Base-by-base conservation (phyloP, 2,329 filamentous ascomycete genomes). In the Aspergillus bombycis region DNA sequence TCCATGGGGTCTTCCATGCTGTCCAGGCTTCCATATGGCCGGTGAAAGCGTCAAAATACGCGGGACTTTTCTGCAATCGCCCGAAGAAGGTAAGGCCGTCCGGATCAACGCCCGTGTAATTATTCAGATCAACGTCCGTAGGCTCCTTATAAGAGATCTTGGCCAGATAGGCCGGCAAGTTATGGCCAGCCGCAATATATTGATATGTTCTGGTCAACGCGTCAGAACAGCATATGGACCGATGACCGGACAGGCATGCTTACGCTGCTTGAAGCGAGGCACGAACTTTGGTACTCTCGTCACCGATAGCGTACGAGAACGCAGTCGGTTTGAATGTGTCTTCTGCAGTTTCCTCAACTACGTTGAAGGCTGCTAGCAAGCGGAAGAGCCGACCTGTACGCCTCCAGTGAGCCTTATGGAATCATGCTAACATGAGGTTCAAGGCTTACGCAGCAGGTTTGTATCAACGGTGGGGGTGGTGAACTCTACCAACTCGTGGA, bases 11-110 rank as follows among this genome's bases (percentile, higher is more conserved):
- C 70, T 76, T 71, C 68, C 74, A 73, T 38, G 67, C 61, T 6
- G 74, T 75, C 54, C 74, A 72, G 0, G 75, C 75, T 16, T 72
- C 70, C 77, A 80, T 80, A 60, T 75, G 74, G 2, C 72, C 74
- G 9, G 71, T 75, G 58, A 79, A 79, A 19, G 71, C 71, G 41
- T 70, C 71, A 10, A 73, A 72, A 14, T 68, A 72, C 0, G 67
- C 63, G 1, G 73, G 67, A n/a, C 71, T 75, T 21, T 70, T 68
- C 50, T 72, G 70, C 12, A 76, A 64, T 3, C 76, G 72, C 3
- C 65, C 74, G 38, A 79, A 79, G 69, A 78, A 48, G 12, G 4
- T 56, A 36, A 72, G 62, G 16, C 62, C 60, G 21, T 70, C 70
- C 0, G 66, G 60, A 34, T 72, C 69, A 16, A 53, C 50, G 30